Conservation (phyloP, 257 asterid genomes). For the Fraxinus anomala region DNA sequence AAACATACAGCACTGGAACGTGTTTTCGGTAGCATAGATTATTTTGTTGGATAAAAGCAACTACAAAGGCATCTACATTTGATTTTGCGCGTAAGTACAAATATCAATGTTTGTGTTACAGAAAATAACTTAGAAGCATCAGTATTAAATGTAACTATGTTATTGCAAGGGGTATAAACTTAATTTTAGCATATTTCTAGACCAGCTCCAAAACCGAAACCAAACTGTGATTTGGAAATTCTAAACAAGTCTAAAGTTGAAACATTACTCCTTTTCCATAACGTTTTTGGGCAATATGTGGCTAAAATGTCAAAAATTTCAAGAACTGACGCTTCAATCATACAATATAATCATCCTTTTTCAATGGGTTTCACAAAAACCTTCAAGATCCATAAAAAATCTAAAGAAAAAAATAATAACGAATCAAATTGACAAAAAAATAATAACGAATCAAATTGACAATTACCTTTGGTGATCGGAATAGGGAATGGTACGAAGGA, state of each 20-base stretch:
- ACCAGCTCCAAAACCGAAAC: background rate
- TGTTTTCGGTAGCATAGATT: no score
- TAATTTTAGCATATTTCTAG: background rate
- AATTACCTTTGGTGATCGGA: slow-evolving; percentile 85
- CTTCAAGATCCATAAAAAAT: background rate
- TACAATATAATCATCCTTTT: background rate
- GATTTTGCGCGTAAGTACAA: no score
- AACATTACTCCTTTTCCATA: background rate
- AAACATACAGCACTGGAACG: no score
- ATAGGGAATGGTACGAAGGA: slow-evolving; percentile 91
- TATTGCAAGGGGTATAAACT: background rate
- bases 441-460: background rate
- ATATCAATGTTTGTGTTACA: background rate
- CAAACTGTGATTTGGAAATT: background rate
- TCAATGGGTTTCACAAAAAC: background rate
- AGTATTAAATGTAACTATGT: no score
- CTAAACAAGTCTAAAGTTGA: background rate
- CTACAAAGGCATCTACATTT: no score
- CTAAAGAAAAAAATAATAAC: no score
- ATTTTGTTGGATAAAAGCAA: no score
- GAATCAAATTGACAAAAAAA: no score
- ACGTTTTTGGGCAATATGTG: background rate
- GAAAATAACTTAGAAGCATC: background rate
- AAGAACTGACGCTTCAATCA: background rate
- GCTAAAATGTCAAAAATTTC: background rate